phyloP scores from a whole-genome alignment of 768 basidiomycete species.

The Mycena filopes region DNA sequence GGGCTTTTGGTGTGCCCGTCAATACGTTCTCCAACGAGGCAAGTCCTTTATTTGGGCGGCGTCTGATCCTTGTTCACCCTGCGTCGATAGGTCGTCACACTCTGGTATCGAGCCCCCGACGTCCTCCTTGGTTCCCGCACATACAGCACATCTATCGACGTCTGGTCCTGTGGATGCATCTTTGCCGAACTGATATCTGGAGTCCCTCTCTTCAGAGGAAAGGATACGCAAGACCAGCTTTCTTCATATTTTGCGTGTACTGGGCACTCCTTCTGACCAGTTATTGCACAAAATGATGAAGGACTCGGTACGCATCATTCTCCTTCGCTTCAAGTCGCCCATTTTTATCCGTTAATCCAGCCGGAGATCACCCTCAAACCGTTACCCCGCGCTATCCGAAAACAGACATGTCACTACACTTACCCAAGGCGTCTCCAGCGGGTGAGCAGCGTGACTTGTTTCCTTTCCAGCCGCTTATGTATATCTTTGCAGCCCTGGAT shows the following conservation, averaged over 20 bases:
- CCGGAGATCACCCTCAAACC: conserved; percentile 87
- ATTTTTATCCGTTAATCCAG: conserved; percentile 46
- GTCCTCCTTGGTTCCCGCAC: conserved; percentile 96
- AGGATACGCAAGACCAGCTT: conserved; percentile 98
- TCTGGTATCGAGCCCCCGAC: conserved; percentile 99
- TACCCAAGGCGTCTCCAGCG: conserved; percentile 88
- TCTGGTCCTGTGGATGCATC: conserved; percentile 99
- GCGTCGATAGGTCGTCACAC: conserved; percentile 84
- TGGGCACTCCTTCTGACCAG: conserved; percentile 93
- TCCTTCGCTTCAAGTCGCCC: conserved; percentile 2
- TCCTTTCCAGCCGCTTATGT: conserved; percentile 15
- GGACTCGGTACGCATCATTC: conserved; percentile 76
- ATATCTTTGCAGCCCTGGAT: conserved; percentile 75
- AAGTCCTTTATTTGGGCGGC: background rate
- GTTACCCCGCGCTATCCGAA: conserved; percentile 90
- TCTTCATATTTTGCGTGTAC: conserved; percentile 96
- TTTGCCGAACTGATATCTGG: conserved; percentile 99
- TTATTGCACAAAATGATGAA: conserved; percentile 88
- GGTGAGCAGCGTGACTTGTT: conserved; percentile 53
- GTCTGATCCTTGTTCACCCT: conserved; percentile 19
- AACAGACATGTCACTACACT: conserved; percentile 80
- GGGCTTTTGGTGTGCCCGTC: conserved; percentile 98
- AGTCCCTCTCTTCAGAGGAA: conserved; percentile 84
- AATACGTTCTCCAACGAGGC: conserved; percentile 99
- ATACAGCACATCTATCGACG: conserved; percentile 97